Conservation (phyloP, 768 basidiomycete species). For the Pseudohyphozyma bogoriensis region DNA sequence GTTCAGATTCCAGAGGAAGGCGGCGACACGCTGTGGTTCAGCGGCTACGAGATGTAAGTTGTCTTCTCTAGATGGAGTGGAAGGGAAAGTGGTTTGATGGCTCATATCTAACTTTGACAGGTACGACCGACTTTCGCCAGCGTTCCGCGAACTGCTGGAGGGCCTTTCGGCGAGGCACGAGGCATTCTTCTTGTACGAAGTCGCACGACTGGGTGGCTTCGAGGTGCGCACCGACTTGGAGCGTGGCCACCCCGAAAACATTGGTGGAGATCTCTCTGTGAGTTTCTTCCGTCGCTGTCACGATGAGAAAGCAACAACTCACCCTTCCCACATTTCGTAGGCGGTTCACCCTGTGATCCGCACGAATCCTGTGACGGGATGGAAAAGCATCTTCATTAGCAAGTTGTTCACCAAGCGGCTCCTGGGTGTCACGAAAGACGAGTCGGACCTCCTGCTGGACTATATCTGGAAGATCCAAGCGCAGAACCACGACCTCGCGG, state of each 20-base stretch:
- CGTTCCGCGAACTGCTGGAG: slow-evolving; percentile 48
- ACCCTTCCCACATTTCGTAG: slow-evolving; percentile 47
- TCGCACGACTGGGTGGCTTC: slow-evolving; percentile 32
- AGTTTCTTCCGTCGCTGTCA: no score
- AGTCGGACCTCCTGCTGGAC: slow-evolving; percentile 38
- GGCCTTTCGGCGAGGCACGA: slow-evolving; percentile 51
- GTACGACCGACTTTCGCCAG: slow-evolving; percentile 53
- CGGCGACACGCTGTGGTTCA: slow-evolving; percentile 43
- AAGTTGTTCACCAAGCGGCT: slow-evolving; percentile 27
- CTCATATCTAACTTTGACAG: no score
- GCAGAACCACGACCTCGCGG: slow-evolving; percentile 23
- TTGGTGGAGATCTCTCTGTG: no score
- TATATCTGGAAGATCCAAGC: slow-evolving; percentile 35
- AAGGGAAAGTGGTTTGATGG: no score
- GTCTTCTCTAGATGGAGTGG: no score
- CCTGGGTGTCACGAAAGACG: slow-evolving; percentile 18
- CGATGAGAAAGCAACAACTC: no score
- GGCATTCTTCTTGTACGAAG: slow-evolving; percentile 33
- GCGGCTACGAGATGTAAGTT: slow-evolving; percentile 26
- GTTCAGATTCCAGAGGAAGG: slow-evolving; percentile 34
- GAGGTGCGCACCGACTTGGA: not conserved
- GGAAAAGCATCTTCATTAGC: slow-evolving; percentile 3
- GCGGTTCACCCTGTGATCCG: slow-evolving; percentile 43
- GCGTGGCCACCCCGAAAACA: not conserved
- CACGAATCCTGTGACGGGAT: slow-evolving; percentile 29